A percentile compares a stretch with the other conserved stretches of the same genome.
phyloP scores from a whole-genome alignment of 306 rosid genomes.

The Trifolium subterraneum region DNA sequence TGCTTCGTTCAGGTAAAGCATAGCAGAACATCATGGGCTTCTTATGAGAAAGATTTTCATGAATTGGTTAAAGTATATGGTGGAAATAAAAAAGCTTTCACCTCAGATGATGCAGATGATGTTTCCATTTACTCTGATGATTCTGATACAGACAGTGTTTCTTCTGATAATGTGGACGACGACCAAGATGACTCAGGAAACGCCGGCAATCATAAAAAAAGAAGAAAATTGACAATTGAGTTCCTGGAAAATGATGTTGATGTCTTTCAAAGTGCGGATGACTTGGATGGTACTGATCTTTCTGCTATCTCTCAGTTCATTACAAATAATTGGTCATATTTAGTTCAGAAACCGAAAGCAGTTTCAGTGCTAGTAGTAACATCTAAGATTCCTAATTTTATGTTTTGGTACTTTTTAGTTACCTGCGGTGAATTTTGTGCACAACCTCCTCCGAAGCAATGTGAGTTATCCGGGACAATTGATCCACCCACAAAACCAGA shows the following conservation, averaged over 20 bases:
- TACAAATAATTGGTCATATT: constrained; percentile 17
- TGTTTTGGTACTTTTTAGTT: constrained; percentile 50
- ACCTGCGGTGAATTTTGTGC: constrained; percentile 68
- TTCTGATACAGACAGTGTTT: constrained; percentile 51
- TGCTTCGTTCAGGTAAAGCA: constrained; percentile 69
- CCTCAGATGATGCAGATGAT: constrained; percentile 45
- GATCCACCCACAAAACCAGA: constrained; percentile 56
- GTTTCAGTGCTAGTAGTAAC: constrained; percentile 22
- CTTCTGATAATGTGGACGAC: constrained; percentile 51
- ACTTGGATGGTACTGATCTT: constrained; percentile 73
- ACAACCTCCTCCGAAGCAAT: constrained; percentile 52
- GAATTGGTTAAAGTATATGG: constrained; percentile 61
- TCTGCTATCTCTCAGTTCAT: constrained; percentile 19
- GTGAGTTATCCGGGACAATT: constrained; percentile 42
- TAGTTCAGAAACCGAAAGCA: constrained; percentile 34
- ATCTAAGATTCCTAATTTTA: constrained; percentile 19
- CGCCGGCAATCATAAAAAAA: constrained; percentile 47
- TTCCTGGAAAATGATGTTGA: constrained; percentile 86
- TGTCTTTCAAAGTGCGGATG: constrained; percentile 68
- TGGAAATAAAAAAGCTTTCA: constrained; percentile 51
- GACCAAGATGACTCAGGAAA: constrained; percentile 51
- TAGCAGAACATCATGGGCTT: constrained; percentile 71
- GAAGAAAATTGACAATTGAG: constrained; percentile 70
- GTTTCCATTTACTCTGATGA: constrained; percentile 46
- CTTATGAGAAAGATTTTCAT: constrained; percentile 71